Evolutionary conservation across 163 green algal species (phyloP).

Genomic region (Coccomyxa subellipsoidea): DNA sequence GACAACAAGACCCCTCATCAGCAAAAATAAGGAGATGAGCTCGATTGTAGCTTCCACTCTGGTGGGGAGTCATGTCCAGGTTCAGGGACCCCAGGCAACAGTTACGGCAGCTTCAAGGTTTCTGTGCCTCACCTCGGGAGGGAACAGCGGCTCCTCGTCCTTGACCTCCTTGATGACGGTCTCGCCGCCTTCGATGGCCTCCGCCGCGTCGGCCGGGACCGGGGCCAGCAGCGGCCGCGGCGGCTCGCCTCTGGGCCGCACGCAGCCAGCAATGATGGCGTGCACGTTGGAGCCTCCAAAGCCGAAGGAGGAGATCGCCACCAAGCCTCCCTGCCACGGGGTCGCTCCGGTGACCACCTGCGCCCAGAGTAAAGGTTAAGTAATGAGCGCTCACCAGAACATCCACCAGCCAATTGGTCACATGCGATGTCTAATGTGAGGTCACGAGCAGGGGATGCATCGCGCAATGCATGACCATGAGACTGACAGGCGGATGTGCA

Average conservation of each 20-base stretch:
- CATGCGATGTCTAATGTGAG: too few relatives aligned
- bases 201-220: not conserved
- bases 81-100: not conserved
- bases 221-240: not conserved
- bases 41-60: too few relatives aligned
- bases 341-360: constrained; percentile 11
- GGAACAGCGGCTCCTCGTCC: constrained; percentile 6
- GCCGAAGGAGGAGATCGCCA: constrained; percentile 16
- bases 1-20: too few relatives aligned
- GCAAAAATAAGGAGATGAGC: too few relatives aligned
- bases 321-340: constrained; percentile 9
- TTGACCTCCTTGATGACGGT: constrained; percentile 10
- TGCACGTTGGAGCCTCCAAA: constrained; percentile 21
- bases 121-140: not conserved
- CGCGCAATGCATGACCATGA: not conserved
- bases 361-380: not conserved
- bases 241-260: not conserved
- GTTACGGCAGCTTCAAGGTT: not conserved
- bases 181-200: not conserved
- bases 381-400: too few relatives aligned
- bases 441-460: too few relatives aligned
- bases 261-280: constrained; percentile 6
- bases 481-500: too few relatives aligned
- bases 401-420: too few relatives aligned
- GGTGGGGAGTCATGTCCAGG: too few relatives aligned